Evolutionary conservation across 768 basidiomycete genomes (phyloP).

Genomic region (Leucogyrophana mollusca): DNA sequence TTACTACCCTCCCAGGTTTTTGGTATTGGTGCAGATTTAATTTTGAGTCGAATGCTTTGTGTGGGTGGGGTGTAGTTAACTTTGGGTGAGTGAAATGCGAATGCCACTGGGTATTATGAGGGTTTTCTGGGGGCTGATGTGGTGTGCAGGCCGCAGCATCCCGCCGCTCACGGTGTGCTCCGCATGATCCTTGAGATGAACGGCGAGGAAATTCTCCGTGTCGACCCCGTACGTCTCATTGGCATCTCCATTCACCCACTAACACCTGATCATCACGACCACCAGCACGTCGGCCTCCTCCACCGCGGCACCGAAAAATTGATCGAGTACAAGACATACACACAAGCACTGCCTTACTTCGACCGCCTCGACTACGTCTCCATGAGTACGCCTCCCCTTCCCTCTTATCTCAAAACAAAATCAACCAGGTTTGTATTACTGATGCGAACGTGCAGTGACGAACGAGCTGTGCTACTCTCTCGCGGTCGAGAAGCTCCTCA

Average conservation of each 20-base stretch:
- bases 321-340: slow-evolving; percentile 98
- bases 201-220: slow-evolving; percentile 90
- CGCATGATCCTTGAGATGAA: slow-evolving; percentile 97
- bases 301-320: slow-evolving; percentile 98
- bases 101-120: no score
- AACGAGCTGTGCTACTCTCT: slow-evolving; percentile 97
- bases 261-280: background rate
- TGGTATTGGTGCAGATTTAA: background rate
- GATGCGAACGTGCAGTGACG: slow-evolving; percentile 67
- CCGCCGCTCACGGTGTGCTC: slow-evolving; percentile 97
- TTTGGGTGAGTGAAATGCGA: slow-evolving; percentile 74
- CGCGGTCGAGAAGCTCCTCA: slow-evolving; percentile 97
- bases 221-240: slow-evolving; percentile 74
- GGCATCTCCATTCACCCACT: background rate
- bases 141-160: slow-evolving; percentile 82
- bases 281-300: slow-evolving; percentile 88
- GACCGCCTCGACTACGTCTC: slow-evolving; percentile 99
- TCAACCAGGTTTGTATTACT: no score
- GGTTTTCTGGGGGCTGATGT: no score
- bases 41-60: no score
- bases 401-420: background rate
- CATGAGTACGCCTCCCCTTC: slow-evolving; percentile 73
- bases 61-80: slow-evolving; percentile 89
- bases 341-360: slow-evolving; percentile 97
- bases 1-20: slow-evolving; percentile 15